Percentiles rank a stretch among this genome's conserved stretches.
Conservation (phyloP, 805 yeast species). For the Candida chilensis region DNA sequence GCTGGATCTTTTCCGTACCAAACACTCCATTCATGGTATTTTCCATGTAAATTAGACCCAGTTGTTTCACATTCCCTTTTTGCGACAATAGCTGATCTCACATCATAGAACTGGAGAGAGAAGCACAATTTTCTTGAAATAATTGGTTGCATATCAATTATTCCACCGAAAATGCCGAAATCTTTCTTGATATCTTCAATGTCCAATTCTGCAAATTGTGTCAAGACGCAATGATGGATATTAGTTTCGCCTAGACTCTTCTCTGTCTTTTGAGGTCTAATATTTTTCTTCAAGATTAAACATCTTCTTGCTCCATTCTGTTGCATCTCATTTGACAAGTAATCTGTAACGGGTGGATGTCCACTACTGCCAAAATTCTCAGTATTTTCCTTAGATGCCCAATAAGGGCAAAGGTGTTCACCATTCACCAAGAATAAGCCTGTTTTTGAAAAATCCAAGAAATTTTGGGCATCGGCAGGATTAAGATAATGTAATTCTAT, state of each 20-base stretch:
- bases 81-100: slow-evolving; percentile 50
- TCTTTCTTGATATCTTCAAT: slow-evolving; percentile 34
- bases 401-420: slow-evolving; percentile 28
- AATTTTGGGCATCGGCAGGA: slow-evolving; percentile 44
- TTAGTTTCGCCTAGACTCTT: background rate
- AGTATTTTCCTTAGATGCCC: slow-evolving; percentile 26
- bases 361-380: slow-evolving; percentile 8
- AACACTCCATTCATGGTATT: slow-evolving; percentile 52
- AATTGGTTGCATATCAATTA: slow-evolving; percentile 58
- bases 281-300: slow-evolving; percentile 35
- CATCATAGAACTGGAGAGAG: slow-evolving; percentile 49
- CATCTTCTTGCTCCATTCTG: slow-evolving; percentile 45
- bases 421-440: slow-evolving; percentile 59
- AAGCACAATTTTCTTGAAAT: slow-evolving; percentile 57
- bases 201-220: slow-evolving; percentile 36
- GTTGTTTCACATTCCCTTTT: slow-evolving; percentile 29
- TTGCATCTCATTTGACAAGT: slow-evolving; percentile 19
- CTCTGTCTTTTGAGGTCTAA: slow-evolving; percentile 11
- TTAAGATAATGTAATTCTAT: slow-evolving; percentile 44
- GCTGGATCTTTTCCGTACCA: slow-evolving; percentile 64
- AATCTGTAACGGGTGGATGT: slow-evolving; percentile 13
- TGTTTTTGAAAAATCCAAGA: slow-evolving; percentile 40
- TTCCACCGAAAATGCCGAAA: slow-evolving; percentile 46
- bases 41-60: slow-evolving; percentile 24
- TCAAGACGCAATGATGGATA: too few species aligned